A percentile compares a stretch with the other conserved stretches of the same genome.
Evolutionary conservation across 768 basidiomycete species (phyloP).

Genomic region (Mycena vulgaris): DNA sequence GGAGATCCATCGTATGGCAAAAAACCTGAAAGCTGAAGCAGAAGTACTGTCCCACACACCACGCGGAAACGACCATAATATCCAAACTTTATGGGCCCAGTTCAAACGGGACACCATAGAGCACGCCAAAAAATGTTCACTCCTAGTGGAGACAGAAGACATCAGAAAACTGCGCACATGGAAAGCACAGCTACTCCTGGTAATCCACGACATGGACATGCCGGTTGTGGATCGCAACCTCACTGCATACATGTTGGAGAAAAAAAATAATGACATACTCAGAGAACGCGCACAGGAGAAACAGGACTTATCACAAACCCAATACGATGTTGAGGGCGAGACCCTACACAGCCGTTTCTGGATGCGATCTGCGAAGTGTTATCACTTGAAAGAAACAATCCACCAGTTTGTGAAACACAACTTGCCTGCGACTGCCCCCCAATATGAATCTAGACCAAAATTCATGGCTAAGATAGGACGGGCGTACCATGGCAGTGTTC

Average conservation of each 20-base stretch:
- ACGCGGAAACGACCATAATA: neutral
- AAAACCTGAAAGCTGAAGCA: neutral
- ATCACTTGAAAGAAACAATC: neutral
- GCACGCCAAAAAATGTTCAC: neutral
- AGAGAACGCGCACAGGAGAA: conserved; percentile 1
- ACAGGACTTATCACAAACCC: neutral
- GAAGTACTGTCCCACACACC: neutral
- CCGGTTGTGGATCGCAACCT: neutral
- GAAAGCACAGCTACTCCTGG: conserved; percentile 11
- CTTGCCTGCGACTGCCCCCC: neutral
- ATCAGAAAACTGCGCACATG: neutral
- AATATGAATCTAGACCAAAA: conserved; percentile 11
- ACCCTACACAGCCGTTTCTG: neutral
- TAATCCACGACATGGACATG: conserved; percentile 8
- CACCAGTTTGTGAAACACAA: conserved; percentile 12
- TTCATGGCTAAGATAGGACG: neutral
- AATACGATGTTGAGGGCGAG: conserved; percentile 5
- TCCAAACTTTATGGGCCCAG: neutral
- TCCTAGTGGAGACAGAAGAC: neutral
- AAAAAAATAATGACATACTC: conserved; percentile 1
- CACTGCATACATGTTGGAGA: neutral
- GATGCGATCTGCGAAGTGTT: neutral
- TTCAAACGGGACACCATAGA: neutral
- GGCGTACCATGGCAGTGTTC: neutral
- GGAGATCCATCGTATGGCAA: neutral